phyloP scores from a whole-genome alignment of 169 alveolate species.

The Theileria parva region DNA sequence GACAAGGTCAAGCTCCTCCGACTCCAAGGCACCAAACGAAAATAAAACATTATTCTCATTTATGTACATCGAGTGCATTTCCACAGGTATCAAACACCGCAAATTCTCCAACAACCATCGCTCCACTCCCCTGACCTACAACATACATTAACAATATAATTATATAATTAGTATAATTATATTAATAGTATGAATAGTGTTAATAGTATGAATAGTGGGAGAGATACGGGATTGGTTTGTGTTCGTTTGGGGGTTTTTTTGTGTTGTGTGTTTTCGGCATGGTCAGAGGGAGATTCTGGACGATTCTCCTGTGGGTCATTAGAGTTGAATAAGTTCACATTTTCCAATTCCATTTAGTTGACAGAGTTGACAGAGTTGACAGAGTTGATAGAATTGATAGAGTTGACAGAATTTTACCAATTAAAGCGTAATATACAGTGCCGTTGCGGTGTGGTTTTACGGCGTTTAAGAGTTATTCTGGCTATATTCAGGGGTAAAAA shows the following conservation, averaged over 20 bases:
- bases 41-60: constrained; percentile 55
- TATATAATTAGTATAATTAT: too few relatives aligned
- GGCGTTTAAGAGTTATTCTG: too few relatives aligned
- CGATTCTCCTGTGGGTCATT: not conserved
- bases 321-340: not conserved
- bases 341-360: not conserved
- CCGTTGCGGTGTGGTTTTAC: too few relatives aligned
- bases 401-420: too few relatives aligned
- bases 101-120: constrained; percentile 42
- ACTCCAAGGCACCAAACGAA: constrained; percentile 17
- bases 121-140: constrained; percentile 44
- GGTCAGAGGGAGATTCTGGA: not conserved
- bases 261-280: not conserved
- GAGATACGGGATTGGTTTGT: not conserved
- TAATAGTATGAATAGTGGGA: not conserved
- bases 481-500: too few relatives aligned
- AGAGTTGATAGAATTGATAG: too few relatives aligned
- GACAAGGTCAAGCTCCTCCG: not conserved
- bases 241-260: not conserved
- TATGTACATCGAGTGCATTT: constrained; percentile 56
- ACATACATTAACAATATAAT: too few relatives aligned
- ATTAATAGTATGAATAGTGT: not conserved
- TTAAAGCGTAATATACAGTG: too few relatives aligned
- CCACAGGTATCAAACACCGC: constrained; percentile 35
- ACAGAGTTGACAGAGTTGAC: too few relatives aligned